Conservation (phyloP, 2,329 filamentous ascomycete species). For the Mycosphaerella sp. region DNA sequence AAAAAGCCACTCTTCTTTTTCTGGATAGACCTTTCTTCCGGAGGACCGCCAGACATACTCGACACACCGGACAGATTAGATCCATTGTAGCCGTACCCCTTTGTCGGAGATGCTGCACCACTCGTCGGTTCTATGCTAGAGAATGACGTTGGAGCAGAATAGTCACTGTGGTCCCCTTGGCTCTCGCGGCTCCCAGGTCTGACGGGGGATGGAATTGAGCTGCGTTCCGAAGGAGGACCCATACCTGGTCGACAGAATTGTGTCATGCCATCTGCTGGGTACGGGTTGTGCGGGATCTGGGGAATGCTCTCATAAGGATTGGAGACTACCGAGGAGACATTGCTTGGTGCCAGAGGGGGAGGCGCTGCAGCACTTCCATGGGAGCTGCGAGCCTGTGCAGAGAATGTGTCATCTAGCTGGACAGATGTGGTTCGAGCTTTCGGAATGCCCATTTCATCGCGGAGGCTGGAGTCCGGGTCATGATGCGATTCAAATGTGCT, state of each 20-base stretch:
- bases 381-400: conserved; percentile 26
- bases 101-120: conserved; percentile 66
- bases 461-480: conserved; percentile 70
- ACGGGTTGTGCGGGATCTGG: conserved; percentile 81
- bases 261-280: conserved; percentile 93
- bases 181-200: conserved; percentile 81
- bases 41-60: conserved; percentile 35
- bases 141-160: conserved; percentile 81
- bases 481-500: conserved; percentile 90
- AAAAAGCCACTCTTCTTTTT: conserved; percentile 81
- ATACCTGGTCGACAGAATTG: conserved; percentile 73
- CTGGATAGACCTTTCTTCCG: conserved; percentile 60
- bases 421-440: conserved; percentile 35
- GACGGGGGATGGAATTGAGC: conserved; percentile 60
- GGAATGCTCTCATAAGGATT: conserved; percentile 50
- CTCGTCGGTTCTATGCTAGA: conserved; percentile 77
- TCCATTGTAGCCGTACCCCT: conserved; percentile 45
- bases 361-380: conserved; percentile 25
- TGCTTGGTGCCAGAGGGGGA: conserved; percentile 24
- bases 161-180: conserved; percentile 62
- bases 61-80: conserved; percentile 29
- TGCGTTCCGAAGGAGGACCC: conserved; percentile 63
- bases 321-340: conserved; percentile 22
- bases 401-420: conserved; percentile 31
- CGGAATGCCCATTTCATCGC: conserved; percentile 57